Base-by-base conservation (phyloP, 345 rosid species). In the Limnanthes douglasii region DNA sequence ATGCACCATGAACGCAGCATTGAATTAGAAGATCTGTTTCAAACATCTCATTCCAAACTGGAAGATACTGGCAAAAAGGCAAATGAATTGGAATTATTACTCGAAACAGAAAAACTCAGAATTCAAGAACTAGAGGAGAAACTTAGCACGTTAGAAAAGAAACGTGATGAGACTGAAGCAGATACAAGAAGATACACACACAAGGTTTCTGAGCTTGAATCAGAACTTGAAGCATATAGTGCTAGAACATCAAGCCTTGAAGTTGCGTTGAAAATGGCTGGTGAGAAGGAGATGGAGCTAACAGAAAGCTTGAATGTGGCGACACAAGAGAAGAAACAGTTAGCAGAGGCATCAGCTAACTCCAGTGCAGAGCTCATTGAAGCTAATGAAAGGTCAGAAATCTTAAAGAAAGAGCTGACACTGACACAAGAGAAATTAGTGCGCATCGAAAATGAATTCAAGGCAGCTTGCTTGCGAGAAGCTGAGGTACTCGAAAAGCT, bases 71-170 rank as follows among this genome's bases (percentile, higher is more conserved):
- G 67, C 11, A 78, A 78, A 54, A 85, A 53, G 65, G 68, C 56
- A 12, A 69, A 50, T 37, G 96, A 92, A 56, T 51, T 92, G 54
- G 94, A 75, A 51, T 58, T 92, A 79, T 57, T 92, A 31, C 96
- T 85, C 12, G 83, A 78, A 65, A 65, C 99, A n/a, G 90, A 78
- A 56, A 85, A 81, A 38, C 64, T 61, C 55, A 73, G 84, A 60
- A 92, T 75, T 48, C 90, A 78, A 58, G 96, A 92, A 53, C 95
- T 81, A 42, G 95, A 78, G 54, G 95, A 81, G 54, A 93, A 78
- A 57, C 41, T 73, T 34, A 51, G 65, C 46, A 27, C 60, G 21
- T 46, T 85, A 28, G 84, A 85, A 57, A 92, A 64, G 66, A 85
- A 75, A 61, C 60, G 51, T 18, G 67, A 34, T 5, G 79, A 69